Percentiles rank a stretch among this genome's conserved stretches.
Conservation (phyloP, 2,329 filamentous ascomycete genomes). For the Microcyclosporella mali region DNA sequence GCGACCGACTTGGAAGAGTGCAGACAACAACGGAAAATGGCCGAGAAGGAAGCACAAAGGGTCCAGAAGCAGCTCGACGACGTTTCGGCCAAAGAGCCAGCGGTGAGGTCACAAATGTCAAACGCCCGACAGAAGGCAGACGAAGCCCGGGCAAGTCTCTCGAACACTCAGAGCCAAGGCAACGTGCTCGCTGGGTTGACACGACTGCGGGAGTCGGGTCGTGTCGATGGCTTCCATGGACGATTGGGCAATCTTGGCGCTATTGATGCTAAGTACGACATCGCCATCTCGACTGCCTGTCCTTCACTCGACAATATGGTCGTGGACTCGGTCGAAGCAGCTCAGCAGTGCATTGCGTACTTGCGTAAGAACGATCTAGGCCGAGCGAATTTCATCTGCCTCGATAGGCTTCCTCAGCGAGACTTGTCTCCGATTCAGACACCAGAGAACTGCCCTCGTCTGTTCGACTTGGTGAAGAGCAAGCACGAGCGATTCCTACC, state of each 20-base stretch:
- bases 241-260: slow-evolving; percentile 88
- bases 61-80: slow-evolving; percentile 67
- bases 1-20: slow-evolving; percentile 67
- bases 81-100: slow-evolving; percentile 70
- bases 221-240: slow-evolving; percentile 95
- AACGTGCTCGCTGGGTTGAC: slow-evolving; percentile 79
- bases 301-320: slow-evolving; percentile 90
- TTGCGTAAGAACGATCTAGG: slow-evolving; percentile 95
- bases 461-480: slow-evolving; percentile 87
- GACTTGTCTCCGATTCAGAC: slow-evolving; percentile 77
- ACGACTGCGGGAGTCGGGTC: slow-evolving; percentile 90
- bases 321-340: slow-evolving; percentile 90
- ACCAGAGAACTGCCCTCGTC: slow-evolving; percentile 81
- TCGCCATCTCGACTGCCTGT: slow-evolving; percentile 97
- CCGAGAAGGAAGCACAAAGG: slow-evolving; percentile 69
- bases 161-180: slow-evolving; percentile 84
- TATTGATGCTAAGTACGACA: slow-evolving; percentile 89
- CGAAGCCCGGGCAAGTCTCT: slow-evolving; percentile 84
- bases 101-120: slow-evolving; percentile 76
- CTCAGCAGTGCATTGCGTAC: slow-evolving; percentile 97
- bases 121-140: slow-evolving; percentile 90
- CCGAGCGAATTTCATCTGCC: slow-evolving; percentile 91
- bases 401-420: slow-evolving; percentile 75
- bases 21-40: slow-evolving; percentile 62
- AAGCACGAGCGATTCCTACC: slow-evolving; percentile 82